Conservation (phyloP, 2,329 filamentous ascomycete species). For the Penicillium sclerotigenum region DNA sequence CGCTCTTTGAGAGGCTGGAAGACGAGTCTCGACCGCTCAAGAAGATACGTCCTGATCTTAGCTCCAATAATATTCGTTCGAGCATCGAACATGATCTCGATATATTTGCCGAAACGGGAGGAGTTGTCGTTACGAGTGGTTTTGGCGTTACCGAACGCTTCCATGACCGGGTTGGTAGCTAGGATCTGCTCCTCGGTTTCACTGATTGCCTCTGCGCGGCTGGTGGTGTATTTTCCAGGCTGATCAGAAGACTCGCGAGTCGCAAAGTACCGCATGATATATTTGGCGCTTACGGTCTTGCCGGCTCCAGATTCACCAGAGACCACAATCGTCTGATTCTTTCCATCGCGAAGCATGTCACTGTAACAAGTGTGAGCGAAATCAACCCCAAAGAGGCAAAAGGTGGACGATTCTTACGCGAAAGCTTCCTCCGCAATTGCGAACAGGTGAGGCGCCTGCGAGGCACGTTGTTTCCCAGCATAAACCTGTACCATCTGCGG, state of each 20-base stretch:
- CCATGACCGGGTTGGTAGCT: slow-evolving; percentile 98
- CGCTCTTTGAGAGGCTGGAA: slow-evolving; percentile 97
- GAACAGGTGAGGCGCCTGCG: slow-evolving; percentile 95
- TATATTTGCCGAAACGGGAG: slow-evolving; percentile 98
- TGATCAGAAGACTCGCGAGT: slow-evolving; percentile 92
- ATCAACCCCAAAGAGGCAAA: background rate
- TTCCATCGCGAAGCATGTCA: slow-evolving; percentile 93
- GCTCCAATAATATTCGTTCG: slow-evolving; percentile 95
- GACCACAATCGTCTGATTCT: slow-evolving; percentile 98
- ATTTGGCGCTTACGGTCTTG: slow-evolving; percentile 98
- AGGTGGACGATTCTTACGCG: slow-evolving; percentile 59
- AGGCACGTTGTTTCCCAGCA: slow-evolving; percentile 91
- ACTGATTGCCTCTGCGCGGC: slow-evolving; percentile 77
- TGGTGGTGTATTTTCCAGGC: slow-evolving; percentile 72
- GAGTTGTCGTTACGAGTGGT: slow-evolving; percentile 99
- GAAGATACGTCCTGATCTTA: slow-evolving; percentile 91
- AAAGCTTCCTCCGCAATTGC: slow-evolving; percentile 99
- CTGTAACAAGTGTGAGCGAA: slow-evolving; percentile 51
- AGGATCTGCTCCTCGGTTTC: slow-evolving; percentile 98
- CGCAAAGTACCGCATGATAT: slow-evolving; percentile 99
- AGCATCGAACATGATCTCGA: slow-evolving; percentile 98
- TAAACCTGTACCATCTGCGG: slow-evolving; percentile 99
- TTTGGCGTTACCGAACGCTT: slow-evolving; percentile 98
- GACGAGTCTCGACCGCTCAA: slow-evolving; percentile 91
- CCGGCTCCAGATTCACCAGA: slow-evolving; percentile 98